Conservation (phyloP, 1,139 yeast species). For the Candida sp. region DNA sequence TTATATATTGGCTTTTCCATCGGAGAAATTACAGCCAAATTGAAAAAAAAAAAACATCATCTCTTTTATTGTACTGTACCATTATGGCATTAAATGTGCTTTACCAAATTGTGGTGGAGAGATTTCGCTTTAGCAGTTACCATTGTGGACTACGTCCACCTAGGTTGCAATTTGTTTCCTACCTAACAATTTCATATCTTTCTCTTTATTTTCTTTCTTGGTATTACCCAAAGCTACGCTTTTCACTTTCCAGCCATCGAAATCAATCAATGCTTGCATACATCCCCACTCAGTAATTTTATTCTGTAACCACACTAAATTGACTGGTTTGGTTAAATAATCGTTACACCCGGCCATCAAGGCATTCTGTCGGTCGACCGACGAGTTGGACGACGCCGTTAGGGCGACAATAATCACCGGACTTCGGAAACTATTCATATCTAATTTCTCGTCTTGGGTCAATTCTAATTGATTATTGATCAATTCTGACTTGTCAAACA, state of each 20-base stretch:
- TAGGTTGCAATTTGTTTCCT: not conserved
- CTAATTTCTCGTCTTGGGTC: conserved; percentile 43
- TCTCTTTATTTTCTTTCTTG: not conserved
- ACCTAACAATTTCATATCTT: not conserved
- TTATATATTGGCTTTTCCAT: no score
- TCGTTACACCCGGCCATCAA: conserved; percentile 97
- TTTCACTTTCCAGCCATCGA: conserved; percentile 81
- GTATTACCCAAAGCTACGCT: conserved; percentile 11
- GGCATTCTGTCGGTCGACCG: conserved; percentile 88
- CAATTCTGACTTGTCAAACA: conserved; percentile 52
- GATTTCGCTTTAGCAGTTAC: no score
- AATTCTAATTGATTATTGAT: conserved; percentile 20
- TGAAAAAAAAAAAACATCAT: no score
- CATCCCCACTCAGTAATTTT: conserved; percentile 97
- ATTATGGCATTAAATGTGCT: no score
- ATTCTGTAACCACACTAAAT: conserved; percentile 88
- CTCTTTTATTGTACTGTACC: no score
- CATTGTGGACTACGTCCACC: not conserved
- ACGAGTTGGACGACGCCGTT: conserved; percentile 81
- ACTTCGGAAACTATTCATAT: conserved; percentile 63
- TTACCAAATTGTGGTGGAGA: no score
- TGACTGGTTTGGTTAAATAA: conserved; percentile 95
- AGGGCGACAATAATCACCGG: conserved; percentile 96
- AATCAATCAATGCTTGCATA: conserved; percentile 97
- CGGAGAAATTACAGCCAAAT: no score